These are phyloP conservation scores for Panellus pusillus DNA, from an alignment of 768 basidiomycete species.

Conservation along the genomic window DNA sequence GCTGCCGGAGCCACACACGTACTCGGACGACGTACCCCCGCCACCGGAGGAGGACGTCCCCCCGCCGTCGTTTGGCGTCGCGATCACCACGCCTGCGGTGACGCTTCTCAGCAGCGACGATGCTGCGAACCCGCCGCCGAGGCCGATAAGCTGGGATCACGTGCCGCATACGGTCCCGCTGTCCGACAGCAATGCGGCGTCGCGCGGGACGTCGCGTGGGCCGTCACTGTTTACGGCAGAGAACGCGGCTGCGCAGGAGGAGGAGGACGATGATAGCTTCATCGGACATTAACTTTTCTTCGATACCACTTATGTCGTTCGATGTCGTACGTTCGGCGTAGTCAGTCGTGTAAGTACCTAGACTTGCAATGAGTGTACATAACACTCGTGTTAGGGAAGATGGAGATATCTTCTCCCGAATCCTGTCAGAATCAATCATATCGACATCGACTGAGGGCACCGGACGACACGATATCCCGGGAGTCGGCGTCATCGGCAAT, in stretches of 20 bases:
- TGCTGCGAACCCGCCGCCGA: neutral
- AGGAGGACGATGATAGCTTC: neutral
- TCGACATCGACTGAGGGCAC: no score
- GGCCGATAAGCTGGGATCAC: slow-evolving; percentile 5
- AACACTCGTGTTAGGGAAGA: no score
- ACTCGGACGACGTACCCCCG: slow-evolving; percentile 6
- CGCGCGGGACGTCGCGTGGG: neutral
- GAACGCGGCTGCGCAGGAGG: neutral
- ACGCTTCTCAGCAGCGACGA: slow-evolving; percentile 5
- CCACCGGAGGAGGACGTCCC: slow-evolving; percentile 6
- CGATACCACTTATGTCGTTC: no score
- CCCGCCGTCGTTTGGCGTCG: slow-evolving; percentile 15
- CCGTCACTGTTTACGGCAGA: neutral
- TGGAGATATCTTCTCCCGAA: no score
- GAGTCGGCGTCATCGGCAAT: no score
- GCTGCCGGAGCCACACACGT: neutral
- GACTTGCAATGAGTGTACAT: no score
- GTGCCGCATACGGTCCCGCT: neutral
- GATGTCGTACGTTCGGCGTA: no score
- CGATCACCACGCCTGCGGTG: slow-evolving; percentile 9
- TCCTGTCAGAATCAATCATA: no score
- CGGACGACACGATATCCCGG: no score
- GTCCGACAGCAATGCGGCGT: neutral
- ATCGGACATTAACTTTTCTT: no score
- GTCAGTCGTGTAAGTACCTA: no score